Evolutionary conservation across 176 grass and related monocot species (phyloP).

Genomic region (Aegilops umbellulata): DNA sequence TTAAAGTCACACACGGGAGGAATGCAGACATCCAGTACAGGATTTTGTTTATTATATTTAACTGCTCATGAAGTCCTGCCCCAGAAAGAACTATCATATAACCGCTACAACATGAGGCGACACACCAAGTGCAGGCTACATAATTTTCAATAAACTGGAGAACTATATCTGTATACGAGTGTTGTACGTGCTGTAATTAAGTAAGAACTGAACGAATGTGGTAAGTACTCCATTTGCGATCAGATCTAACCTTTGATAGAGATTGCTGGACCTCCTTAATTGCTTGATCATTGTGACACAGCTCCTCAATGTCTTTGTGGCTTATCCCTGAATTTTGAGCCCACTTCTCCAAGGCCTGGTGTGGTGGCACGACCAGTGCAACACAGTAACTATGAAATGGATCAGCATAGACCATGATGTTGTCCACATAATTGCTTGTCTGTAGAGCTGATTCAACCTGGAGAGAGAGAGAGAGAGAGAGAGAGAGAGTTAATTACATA

Average conservation of each 20-base stretch:
- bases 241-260: conserved; percentile 52
- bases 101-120: background rate
- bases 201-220: background rate
- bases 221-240: background rate
- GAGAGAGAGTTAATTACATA: background rate
- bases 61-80: too few species aligned
- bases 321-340: conserved; percentile 49
- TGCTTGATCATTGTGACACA: conserved; percentile 63
- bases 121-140: background rate
- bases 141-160: background rate
- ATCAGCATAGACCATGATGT: conserved; percentile 84
- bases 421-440: conserved; percentile 71
- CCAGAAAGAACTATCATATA: too few species aligned
- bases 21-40: too few species aligned
- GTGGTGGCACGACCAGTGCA: conserved; percentile 62
- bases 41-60: too few species aligned
- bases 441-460: conserved; percentile 73
- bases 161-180: background rate
- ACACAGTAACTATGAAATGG: conserved; percentile 81
- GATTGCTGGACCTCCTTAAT: conserved; percentile 75
- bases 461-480: conserved; percentile 29
- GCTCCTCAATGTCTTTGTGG: conserved; percentile 47
- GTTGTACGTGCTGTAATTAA: background rate
- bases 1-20: too few species aligned
- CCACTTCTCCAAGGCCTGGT: conserved; percentile 64